These are phyloP conservation scores for Trichophyton rubrum DNA, from an alignment of 2,329 filamentous ascomycete species.

Conservation along the genomic window DNA sequence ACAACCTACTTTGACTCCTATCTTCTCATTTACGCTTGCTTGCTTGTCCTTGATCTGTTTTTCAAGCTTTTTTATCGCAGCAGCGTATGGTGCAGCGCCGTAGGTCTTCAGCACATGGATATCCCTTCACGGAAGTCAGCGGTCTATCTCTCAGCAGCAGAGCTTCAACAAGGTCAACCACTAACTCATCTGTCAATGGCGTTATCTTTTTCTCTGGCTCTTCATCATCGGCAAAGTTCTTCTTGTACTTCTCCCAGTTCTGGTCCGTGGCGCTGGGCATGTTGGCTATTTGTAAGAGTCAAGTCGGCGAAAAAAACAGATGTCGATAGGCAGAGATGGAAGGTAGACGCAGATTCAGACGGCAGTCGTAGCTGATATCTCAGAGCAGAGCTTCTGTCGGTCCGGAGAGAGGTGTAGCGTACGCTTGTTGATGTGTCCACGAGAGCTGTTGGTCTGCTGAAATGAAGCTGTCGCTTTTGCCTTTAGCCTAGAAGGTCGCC, in stretches of 20 bases:
- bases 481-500: neutral
- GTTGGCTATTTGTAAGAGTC: constrained; percentile 25
- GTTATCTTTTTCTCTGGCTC: constrained; percentile 99
- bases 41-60: constrained; percentile 99
- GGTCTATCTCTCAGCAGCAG: neutral
- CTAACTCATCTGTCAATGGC: constrained; percentile 88
- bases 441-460: constrained; percentile 1
- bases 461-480: neutral
- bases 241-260: constrained; percentile 98
- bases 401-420: neutral
- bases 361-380: neutral
- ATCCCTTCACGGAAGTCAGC: constrained; percentile 51
- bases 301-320: neutral
- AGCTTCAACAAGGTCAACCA: constrained; percentile 12
- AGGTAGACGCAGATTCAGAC: neutral
- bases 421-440: constrained; percentile 1
- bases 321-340: neutral
- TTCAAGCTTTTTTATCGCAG: constrained; percentile 89
- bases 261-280: constrained; percentile 89
- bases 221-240: constrained; percentile 93
- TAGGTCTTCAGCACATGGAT: constrained; percentile 99
- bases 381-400: neutral
- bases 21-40: constrained; percentile 96
- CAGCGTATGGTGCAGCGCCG: constrained; percentile 88
- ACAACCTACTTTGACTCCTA: constrained; percentile 45